Evolutionary conservation across 805 yeast genomes (phyloP).

Genomic region (Suhomyces sp.): DNA sequence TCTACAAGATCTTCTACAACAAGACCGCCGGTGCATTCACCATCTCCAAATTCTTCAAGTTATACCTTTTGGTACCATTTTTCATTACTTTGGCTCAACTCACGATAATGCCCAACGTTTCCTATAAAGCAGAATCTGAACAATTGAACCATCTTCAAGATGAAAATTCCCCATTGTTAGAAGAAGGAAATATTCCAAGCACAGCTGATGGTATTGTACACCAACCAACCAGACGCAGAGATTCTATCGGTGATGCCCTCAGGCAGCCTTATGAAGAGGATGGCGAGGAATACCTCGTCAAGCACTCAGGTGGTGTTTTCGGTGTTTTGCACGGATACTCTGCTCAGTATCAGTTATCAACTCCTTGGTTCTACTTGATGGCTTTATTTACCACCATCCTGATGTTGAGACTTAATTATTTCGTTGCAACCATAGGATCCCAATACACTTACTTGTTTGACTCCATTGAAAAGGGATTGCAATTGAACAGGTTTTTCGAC

Average conservation of each 20-base stretch:
- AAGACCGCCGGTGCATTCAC: conserved; percentile 34
- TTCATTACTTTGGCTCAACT: conserved; percentile 49
- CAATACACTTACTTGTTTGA: conserved; percentile 50
- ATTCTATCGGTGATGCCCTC: conserved; percentile 57
- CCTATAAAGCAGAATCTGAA: conserved; percentile 43
- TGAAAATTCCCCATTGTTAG: conserved; percentile 55
- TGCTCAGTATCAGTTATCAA: conserved; percentile 46
- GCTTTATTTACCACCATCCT: conserved; percentile 52
- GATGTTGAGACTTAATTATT: conserved; percentile 57
- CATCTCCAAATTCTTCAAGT: conserved; percentile 43
- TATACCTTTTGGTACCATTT: conserved; percentile 49
- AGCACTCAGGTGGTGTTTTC: conserved; percentile 46
- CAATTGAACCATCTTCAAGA: conserved; percentile 21
- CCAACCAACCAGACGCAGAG: conserved; percentile 36
- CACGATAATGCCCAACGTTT: conserved; percentile 48
- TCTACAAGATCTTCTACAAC: conserved; percentile 44
- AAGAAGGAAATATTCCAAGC: conserved; percentile 3
- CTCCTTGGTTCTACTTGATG: conserved; percentile 54
- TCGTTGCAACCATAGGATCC: conserved; percentile 58
- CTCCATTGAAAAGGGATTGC: conserved; percentile 36
- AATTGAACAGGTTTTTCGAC: conserved; percentile 49
- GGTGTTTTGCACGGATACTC: conserved; percentile 56
- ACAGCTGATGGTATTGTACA: neutral
- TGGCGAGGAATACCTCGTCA: conserved; percentile 39
- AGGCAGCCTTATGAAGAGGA: conserved; percentile 54